These are phyloP conservation scores for Albugo laibachii DNA, from an alignment of 352 stramenopile species.

Conservation along the genomic window DNA sequence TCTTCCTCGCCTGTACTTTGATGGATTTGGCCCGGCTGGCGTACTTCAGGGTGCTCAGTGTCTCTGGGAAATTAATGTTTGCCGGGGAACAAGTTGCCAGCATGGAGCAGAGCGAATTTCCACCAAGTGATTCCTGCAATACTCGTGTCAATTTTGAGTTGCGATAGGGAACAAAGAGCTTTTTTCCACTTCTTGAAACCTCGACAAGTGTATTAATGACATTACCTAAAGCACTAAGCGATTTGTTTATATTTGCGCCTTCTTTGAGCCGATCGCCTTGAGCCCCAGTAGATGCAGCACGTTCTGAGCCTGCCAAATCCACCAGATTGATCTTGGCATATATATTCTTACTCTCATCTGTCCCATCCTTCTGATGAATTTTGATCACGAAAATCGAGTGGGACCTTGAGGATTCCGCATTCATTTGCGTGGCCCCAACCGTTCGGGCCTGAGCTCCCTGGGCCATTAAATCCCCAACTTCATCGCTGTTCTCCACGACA, in stretches of 20 bases:
- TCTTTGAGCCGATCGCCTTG: conserved; percentile 82
- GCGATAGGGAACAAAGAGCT: conserved; percentile 84
- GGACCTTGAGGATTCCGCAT: conserved; percentile 81
- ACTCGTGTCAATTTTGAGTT: conserved; percentile 90
- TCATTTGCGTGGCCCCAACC: conserved; percentile 85
- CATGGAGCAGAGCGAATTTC: conserved; percentile 91
- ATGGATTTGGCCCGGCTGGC: conserved; percentile 88
- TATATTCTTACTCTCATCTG: conserved; percentile 69
- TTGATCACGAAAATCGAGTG: conserved; percentile 93
- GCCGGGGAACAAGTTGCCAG: conserved; percentile 86
- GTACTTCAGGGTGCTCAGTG: conserved; percentile 90
- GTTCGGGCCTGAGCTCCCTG: conserved; percentile 42
- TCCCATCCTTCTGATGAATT: conserved; percentile 83
- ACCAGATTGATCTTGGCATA: conserved; percentile 91
- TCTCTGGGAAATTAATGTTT: conserved; percentile 91
- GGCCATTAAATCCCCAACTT: conserved; percentile 66
- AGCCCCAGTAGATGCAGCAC: conserved; percentile 79
- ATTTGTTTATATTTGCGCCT: conserved; percentile 90
- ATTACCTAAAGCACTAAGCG: conserved; percentile 80
- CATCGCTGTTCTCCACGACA: conserved; percentile 71
- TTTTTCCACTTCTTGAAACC: conserved; percentile 57
- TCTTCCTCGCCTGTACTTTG: conserved; percentile 86
- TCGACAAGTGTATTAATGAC: conserved; percentile 87
- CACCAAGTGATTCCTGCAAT: conserved; percentile 81
- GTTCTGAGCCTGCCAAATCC: conserved; percentile 84